Base-by-base conservation (phyloP, 495 filamentous ascomycete species). In the Aspergillus bertholletiae region DNA sequence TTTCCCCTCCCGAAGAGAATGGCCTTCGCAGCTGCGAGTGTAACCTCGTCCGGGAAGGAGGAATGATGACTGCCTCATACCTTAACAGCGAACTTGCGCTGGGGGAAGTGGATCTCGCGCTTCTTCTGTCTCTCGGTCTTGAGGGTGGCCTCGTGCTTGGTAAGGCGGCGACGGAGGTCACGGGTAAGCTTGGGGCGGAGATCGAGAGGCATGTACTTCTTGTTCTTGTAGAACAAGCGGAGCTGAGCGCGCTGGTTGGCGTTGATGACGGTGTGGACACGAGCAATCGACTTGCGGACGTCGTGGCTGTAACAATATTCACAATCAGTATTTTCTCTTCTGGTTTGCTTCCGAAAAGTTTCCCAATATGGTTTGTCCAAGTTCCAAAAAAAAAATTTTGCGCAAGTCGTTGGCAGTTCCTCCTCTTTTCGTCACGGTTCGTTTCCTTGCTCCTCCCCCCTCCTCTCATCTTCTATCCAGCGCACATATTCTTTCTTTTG, bases 41-140 rank as follows among this genome's bases (percentile, higher is more conserved):
- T 37, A 15, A 37, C 17, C 34, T n/a, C 27, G 11, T 27, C 46
- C 13, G 18, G 22, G n/a, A n/a, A n/a, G n/a, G n/a, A n/a, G n/a
- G 24, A 12, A 21, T 7, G 17, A n/a, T 30, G 8, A 30, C 20
- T n/a, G 28, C 23, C 21, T 57, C 79, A 66, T 85, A 92, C 94
- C 92, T 96, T 99, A 71, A 99, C 86, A 72, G 95, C 95, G 79
- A 83, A 99, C 80, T 96, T 97, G 75, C 95, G 84, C 83, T 93
- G 89, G 49, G 95, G 94, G 84, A 98, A 99, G 82, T 99, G 95
- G 64, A 81, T 86, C 69, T 83, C 66, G 78, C 89, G 87, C 90
- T 99, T 99, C 82, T 86, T 87, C 75, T 90, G 87, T 84, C 92
- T 93, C 78, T 90, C 87, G 60, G 92, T 87, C 65, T 83, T 77